Percentiles rank a stretch among this genome's conserved stretches.
These are phyloP conservation scores for Hericium erinaceus DNA, from an alignment of 768 basidiomycete species.

Conservation along the genomic window DNA sequence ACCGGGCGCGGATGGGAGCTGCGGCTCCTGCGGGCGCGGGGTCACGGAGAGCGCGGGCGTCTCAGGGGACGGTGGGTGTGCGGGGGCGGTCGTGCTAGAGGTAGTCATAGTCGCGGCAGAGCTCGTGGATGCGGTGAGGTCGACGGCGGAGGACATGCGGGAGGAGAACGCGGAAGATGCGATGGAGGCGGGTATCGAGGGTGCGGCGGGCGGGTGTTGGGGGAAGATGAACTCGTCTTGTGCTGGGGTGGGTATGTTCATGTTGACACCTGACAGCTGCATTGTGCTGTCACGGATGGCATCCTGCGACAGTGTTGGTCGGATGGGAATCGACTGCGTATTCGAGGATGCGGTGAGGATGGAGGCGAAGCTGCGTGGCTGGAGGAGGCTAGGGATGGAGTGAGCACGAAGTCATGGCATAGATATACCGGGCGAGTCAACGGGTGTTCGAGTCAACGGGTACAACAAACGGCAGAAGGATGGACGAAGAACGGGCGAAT, in stretches of 20 bases:
- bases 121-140: not conserved
- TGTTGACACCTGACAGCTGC: slow-evolving; percentile 1
- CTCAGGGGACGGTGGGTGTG: not conserved
- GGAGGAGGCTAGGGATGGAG: slow-evolving; percentile 37
- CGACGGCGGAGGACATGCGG: not conserved
- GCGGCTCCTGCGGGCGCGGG: not conserved
- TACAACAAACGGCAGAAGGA: not conserved
- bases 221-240: not conserved
- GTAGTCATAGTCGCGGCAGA: not conserved
- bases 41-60: too few species aligned
- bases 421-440: not conserved
- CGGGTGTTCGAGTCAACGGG: too few species aligned
- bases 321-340: slow-evolving; percentile 1
- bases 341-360: slow-evolving; percentile 8
- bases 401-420: not conserved
- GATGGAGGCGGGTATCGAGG: not conserved
- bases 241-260: not conserved
- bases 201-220: not conserved
- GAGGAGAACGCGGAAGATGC: not conserved
- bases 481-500: not conserved
- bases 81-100: not conserved
- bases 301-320: slow-evolving; percentile 44
- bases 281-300: slow-evolving; percentile 15
- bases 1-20: not conserved
- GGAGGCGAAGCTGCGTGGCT: slow-evolving; percentile 39